Base-by-base conservation (phyloP, 202 grass and related monocot genomes). In the Cymbopogon flexuosus region DNA sequence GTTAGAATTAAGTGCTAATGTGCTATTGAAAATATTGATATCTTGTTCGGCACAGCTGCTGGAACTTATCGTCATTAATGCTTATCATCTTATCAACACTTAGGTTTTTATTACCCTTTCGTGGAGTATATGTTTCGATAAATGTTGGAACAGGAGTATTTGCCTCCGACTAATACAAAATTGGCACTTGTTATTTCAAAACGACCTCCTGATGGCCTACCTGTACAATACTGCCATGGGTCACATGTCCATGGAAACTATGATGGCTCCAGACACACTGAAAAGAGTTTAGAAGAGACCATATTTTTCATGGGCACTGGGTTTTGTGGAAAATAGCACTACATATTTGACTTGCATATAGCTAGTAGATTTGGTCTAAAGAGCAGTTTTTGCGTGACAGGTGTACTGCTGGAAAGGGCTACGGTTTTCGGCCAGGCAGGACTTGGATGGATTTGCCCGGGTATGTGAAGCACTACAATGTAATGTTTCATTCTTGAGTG, bases 351-450 rank as follows among this genome's bases (percentile, higher is more conserved):
- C 35, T 37, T 78, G 10, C 71, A 37, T 72, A 16, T 65, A 70
- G 58, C 37, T 68, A 41, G 14, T 56, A 49, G 24, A 65, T 62
- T 62, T 78, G 57, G 43, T 85, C 33, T 72, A 23, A 84, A 51
- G 59, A 73, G 10, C 35, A 22, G 46, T 5, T 15, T 74, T 74
- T 33, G 23, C 78, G 62, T 77, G 79, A 77, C 84, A 97, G 94
- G 94, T 98, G 39, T 98, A 93, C 72, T 98, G 95, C 46, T 98
- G 95, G 95, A 98, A 94, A 87, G 95, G 95, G 1, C 87, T 98
- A 57, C 81, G 95, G 4, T 94, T 94, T 89, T 80, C 92, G 15
- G 95, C 95, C 11, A 84, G 86, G 79, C 95, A 98, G 33, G 95
- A 98, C 73, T 61, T 98, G 77, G 95, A 98, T 81, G 84, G 86